Evolutionary conservation across 306 rosid species (phyloP).

Genomic region (Sphenostylis stenocarpa): DNA sequence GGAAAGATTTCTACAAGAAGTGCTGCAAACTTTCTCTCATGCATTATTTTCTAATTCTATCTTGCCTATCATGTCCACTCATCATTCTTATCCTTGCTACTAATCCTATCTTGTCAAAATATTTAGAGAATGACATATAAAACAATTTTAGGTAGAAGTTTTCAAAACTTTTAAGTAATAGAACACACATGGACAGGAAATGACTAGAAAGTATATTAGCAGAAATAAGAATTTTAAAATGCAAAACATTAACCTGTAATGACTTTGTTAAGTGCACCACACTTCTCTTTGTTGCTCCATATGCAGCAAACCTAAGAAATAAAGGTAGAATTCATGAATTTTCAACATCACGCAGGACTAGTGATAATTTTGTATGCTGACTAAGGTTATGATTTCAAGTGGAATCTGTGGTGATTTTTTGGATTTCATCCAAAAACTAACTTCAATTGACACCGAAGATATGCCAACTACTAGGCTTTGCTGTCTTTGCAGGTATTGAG

Average conservation of each 20-base stretch:
- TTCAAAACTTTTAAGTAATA: not conserved
- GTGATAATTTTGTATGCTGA: not conserved
- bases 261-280: slow-evolving; percentile 96
- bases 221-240: slow-evolving; percentile 2
- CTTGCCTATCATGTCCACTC: not conserved
- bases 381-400: not conserved
- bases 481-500: not conserved
- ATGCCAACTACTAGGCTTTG: slow-evolving; percentile 10
- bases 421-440: slow-evolving; percentile 29
- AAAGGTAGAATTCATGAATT: slow-evolving; percentile 15
- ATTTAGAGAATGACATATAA: not conserved
- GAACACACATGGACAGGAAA: slow-evolving; percentile 12
- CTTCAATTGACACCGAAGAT: slow-evolving; percentile 17
- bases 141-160: not conserved
- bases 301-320: slow-evolving; percentile 85
- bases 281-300: slow-evolving; percentile 98
- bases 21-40: not conserved
- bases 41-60: not conserved
- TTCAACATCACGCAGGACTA: not conserved
- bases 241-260: slow-evolving; percentile 64
- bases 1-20: not conserved
- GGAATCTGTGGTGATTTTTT: not conserved
- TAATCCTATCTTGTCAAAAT: not conserved
- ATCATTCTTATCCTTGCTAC: not conserved
- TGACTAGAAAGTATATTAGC: not conserved